Percentiles rank a stretch among this genome's conserved stretches.
Conservation (phyloP, 1,139 yeast genomes). For the Yamadazyma dendronema region DNA sequence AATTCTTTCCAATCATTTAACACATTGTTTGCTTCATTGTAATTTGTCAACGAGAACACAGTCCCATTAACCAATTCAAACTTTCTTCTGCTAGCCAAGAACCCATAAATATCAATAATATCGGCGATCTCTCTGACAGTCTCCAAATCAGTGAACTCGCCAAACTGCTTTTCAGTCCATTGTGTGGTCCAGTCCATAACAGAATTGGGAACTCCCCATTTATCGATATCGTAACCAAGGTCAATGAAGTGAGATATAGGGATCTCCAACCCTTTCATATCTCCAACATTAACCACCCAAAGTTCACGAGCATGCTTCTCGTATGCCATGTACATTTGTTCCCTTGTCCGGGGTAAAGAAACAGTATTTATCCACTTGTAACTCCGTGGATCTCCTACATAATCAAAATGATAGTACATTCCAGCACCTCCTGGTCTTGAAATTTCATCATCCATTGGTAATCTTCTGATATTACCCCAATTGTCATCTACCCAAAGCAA, state of each 20-base stretch:
- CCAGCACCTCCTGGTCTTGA: conserved; percentile 19
- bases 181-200: conserved; percentile 13
- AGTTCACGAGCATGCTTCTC: too few relatives aligned
- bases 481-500: conserved; percentile 20
- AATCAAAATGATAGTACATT: conserved; percentile 19
- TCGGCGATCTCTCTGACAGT: conserved; percentile 15
- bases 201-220: conserved; percentile 13
- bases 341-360: conserved; percentile 16
- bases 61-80: conserved; percentile 17
- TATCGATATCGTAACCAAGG: conserved; percentile 16
- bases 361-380: conserved; percentile 18
- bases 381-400: conserved; percentile 19
- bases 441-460: conserved; percentile 16
- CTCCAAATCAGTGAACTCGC: conserved; percentile 9
- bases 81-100: conserved; percentile 14
- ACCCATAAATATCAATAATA: conserved; percentile 17
- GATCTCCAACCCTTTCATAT: too few relatives aligned
- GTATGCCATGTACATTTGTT: conserved; percentile 16
- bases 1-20: conserved; percentile 13
- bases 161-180: conserved; percentile 17
- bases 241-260: conserved; percentile 16
- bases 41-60: conserved; percentile 13
- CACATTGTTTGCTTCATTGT: conserved; percentile 16
- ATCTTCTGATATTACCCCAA: conserved; percentile 20
- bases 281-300: too few relatives aligned